Base-by-base conservation (phyloP, 305 asterid genomes). In the Fraxinus sp. region DNA sequence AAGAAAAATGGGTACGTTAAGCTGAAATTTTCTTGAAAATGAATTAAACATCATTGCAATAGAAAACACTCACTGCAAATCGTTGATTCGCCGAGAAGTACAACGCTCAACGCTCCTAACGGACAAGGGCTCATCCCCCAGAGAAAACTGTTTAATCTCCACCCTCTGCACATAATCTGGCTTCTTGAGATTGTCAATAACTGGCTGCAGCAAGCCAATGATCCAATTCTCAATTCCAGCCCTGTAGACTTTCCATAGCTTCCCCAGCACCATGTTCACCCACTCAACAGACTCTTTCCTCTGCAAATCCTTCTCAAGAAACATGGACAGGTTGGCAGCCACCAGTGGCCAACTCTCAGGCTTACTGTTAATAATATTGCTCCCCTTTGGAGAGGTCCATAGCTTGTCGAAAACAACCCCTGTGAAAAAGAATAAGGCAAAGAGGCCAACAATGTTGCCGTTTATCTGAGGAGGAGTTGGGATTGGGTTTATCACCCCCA, bases 231-330 rank as follows among this genome's bases (percentile, higher is more conserved):
- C 98, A 80, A 95, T 83, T 72, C 92, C 94, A 79, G 88, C 88
- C 83, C 94, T 91, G 71, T 95, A 95, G 2, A 95, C 98, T 86
- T 95, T 95, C 98, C 98, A 95, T 84, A 95, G 89, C 91, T 95
- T 95, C 83, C 97, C 97, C 88, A 95, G 87, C 89, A 95, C 98
- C 98, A 95, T 95, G 78, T 95, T 95, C 75, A 95, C 98, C 98
- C 98, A 95, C 87, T 95, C 98, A 18, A 95, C 98, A 1, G 98
- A 94, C 75, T 95, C 98, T 77, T 95, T 95, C 90, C 98, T 91
- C 91, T 92, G 97, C 89, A 93, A 90, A 90, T 95, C 98, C 90
- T 88, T 93, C 87, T 93, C 97, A 55, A 95, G 92, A 81, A 95
- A 88, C 83, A 88, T 86, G 1, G 97, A 92, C 78, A 94, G 87